These are phyloP conservation scores for Neltuma alba DNA, from an alignment of 306 rosid species.

Conservation along the genomic window DNA sequence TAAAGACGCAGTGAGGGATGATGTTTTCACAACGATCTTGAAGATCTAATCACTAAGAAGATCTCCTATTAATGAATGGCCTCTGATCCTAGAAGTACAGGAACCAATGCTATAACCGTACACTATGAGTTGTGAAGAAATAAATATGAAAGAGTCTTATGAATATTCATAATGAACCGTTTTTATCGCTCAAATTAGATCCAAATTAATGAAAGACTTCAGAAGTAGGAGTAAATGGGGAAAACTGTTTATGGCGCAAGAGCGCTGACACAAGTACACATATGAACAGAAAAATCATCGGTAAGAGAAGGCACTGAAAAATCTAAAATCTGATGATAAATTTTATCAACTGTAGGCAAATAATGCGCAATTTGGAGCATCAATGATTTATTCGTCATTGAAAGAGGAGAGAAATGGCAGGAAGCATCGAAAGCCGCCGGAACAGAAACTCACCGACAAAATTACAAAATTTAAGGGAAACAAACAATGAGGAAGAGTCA, in stretches of 20 bases:
- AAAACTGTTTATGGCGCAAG: background rate
- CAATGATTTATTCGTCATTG: constrained; percentile 1
- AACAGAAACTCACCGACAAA: constrained; percentile 55
- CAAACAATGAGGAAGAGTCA: constrained; percentile 27
- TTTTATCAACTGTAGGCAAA: background rate
- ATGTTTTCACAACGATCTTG: constrained; percentile 19
- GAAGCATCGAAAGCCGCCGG: constrained; percentile 22
- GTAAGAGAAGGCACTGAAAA: background rate
- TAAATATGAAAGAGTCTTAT: background rate
- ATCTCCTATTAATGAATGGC: background rate
- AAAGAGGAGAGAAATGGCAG: background rate
- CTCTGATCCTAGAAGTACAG: constrained; percentile 6
- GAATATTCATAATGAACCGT: background rate
- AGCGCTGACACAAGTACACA: background rate
- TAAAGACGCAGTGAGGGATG: background rate
- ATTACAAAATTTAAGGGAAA: background rate
- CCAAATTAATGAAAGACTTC: constrained; percentile 38
- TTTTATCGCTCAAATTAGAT: constrained; percentile 37
- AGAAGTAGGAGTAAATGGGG: background rate
- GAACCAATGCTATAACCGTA: background rate
- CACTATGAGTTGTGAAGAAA: background rate
- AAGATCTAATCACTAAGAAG: constrained; percentile 44
- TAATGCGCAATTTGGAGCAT: background rate
- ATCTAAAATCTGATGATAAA: constrained; percentile 7
- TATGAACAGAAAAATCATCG: background rate